Evolutionary conservation across 805 yeast genomes (phyloP).

Genomic region (Candida ulmi): DNA sequence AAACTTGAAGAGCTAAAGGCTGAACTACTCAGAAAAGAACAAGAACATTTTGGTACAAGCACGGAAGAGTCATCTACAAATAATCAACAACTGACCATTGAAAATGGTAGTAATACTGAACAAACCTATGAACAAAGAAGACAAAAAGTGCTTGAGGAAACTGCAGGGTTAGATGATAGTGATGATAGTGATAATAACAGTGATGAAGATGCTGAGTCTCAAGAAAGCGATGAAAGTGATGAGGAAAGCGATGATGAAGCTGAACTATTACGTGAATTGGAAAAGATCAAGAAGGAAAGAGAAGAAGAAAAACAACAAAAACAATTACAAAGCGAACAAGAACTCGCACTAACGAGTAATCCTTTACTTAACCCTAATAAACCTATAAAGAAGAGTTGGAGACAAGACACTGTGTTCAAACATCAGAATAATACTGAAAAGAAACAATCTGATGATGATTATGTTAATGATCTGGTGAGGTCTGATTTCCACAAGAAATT

Average conservation of each 20-base stretch:
- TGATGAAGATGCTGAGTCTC: slow-evolving; percentile 33
- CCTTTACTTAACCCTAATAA: slow-evolving; percentile 20
- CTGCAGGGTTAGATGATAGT: slow-evolving; percentile 7
- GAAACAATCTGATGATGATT: slow-evolving; percentile 22
- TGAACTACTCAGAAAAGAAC: slow-evolving; percentile 14
- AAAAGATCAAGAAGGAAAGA: slow-evolving; percentile 31
- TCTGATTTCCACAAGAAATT: slow-evolving; percentile 19
- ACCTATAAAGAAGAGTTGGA: slow-evolving; percentile 26
- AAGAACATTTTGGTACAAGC: too few species aligned
- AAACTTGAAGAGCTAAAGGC: slow-evolving; percentile 16
- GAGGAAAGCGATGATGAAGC: slow-evolving; percentile 38
- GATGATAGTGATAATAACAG: slow-evolving; percentile 32
- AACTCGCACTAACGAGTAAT: slow-evolving; percentile 20
- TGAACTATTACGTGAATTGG: slow-evolving; percentile 37
- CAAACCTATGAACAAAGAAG: slow-evolving; percentile 11
- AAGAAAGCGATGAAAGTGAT: slow-evolving; percentile 23
- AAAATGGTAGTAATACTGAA: slow-evolving; percentile 1
- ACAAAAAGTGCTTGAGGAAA: slow-evolving; percentile 7
- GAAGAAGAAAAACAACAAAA: slow-evolving; percentile 21
- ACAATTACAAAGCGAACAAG: slow-evolving; percentile 21
- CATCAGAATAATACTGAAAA: slow-evolving; percentile 18
- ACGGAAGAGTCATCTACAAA: background rate
- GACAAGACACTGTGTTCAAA: slow-evolving; percentile 27
- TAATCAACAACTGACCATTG: background rate
- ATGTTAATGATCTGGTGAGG: slow-evolving; percentile 25